Percentiles rank a stretch among this genome's conserved stretches.
phyloP scores from a whole-genome alignment of 257 asterid genomes.

The Leptodermis oblonga region DNA sequence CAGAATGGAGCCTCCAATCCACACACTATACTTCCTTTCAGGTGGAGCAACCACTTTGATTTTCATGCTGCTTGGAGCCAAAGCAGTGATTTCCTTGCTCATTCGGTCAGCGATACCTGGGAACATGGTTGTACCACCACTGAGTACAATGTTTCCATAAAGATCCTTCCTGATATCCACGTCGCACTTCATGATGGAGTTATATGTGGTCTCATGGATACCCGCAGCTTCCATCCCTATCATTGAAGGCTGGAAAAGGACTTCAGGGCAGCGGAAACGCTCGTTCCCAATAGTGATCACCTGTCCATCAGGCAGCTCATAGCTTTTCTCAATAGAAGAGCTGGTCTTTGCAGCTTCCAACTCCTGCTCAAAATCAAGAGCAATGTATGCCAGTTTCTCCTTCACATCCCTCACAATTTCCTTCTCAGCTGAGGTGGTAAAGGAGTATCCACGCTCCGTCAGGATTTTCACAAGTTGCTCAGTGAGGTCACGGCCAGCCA shows the following conservation, averaged over 20 bases:
- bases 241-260: conserved; percentile 42
- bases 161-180: conserved; percentile 39
- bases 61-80: conserved; percentile 48
- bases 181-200: conserved; percentile 44
- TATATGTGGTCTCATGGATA: conserved; percentile 37
- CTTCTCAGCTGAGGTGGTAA: conserved; percentile 39
- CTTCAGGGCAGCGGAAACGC: conserved; percentile 42
- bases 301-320: conserved; percentile 41
- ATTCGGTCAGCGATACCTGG: conserved; percentile 38
- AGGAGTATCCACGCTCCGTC: conserved; percentile 43
- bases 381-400: conserved; percentile 38
- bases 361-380: conserved; percentile 38
- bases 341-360: conserved; percentile 35
- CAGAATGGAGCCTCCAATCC: conserved; percentile 47
- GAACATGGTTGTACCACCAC: conserved; percentile 43
- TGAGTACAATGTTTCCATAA: conserved; percentile 36
- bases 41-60: conserved; percentile 47
- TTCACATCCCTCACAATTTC: conserved; percentile 41
- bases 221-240: conserved; percentile 43
- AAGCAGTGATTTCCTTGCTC: conserved; percentile 38
- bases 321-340: conserved; percentile 37
- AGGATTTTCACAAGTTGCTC: conserved; percentile 33
- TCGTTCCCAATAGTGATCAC: conserved; percentile 37
- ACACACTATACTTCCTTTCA: conserved; percentile 43
- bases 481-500: conserved; percentile 42